Conservation (phyloP, 768 basidiomycete genomes). For the Dioszegia aurantiaca region DNA sequence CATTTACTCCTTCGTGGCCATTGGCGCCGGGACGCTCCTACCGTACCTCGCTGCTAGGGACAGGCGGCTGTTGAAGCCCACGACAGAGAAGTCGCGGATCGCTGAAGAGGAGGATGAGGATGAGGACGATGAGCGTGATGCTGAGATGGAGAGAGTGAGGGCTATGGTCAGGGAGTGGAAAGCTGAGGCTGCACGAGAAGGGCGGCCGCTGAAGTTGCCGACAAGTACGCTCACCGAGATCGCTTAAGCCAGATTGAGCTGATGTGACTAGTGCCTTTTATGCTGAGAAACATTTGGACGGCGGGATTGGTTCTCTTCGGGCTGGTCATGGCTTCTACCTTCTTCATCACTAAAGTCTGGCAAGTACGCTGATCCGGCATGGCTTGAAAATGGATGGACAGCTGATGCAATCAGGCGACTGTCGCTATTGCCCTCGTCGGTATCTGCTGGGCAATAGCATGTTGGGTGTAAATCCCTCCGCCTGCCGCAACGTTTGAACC, state of each 20-base stretch:
- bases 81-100: constrained; percentile 53
- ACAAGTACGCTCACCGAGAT: constrained; percentile 54
- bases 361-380: constrained; percentile 59
- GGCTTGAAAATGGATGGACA: neutral
- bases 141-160: constrained; percentile 68
- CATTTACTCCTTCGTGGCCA: constrained; percentile 85
- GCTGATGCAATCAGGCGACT: constrained; percentile 62
- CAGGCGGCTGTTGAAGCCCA: constrained; percentile 67
- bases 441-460: constrained; percentile 95
- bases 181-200: constrained; percentile 72
- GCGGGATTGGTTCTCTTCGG: constrained; percentile 79
- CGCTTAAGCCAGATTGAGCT: neutral
- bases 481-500: neutral
- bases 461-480: constrained; percentile 65
- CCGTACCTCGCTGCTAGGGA: constrained; percentile 81
- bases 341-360: constrained; percentile 76
- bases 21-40: constrained; percentile 72
- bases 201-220: constrained; percentile 72
- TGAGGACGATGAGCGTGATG: constrained; percentile 70
- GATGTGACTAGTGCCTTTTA: constrained; percentile 64
- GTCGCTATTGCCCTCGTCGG: constrained; percentile 78
- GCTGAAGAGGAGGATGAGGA: constrained; percentile 51
- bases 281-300: constrained; percentile 90
- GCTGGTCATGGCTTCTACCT: constrained; percentile 71
- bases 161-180: constrained; percentile 76